Evolutionary conservation across 176 grass and related monocot genomes (phyloP).

Genomic region (Phoenix dactylifera): DNA sequence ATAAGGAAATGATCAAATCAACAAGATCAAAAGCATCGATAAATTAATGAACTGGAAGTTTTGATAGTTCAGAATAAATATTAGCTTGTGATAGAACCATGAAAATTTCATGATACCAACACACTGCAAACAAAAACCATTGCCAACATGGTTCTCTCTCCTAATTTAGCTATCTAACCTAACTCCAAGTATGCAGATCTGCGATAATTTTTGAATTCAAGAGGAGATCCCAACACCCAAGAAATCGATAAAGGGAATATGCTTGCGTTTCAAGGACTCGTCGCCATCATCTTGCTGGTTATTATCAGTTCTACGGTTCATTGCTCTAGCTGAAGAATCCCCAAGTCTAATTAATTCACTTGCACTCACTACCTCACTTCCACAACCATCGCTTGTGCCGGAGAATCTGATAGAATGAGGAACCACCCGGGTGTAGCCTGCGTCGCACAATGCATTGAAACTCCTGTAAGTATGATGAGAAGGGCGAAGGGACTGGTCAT

Average conservation of each 20-base stretch:
- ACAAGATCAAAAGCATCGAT: too few species aligned
- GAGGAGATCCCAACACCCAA: constrained; percentile 23
- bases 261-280: constrained; percentile 8
- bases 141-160: too few species aligned
- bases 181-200: too few species aligned
- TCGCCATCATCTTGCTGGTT: background rate
- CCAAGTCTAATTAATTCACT: background rate
- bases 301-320: background rate
- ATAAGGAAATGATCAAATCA: too few species aligned
- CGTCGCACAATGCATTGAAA: background rate
- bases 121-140: too few species aligned
- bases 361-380: background rate
- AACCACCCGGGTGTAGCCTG: background rate
- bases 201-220: too few species aligned
- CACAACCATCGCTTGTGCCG: background rate
- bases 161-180: too few species aligned
- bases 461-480: background rate
- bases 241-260: constrained; percentile 51
- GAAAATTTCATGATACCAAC: too few species aligned
- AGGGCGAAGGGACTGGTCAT: background rate
- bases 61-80: too few species aligned
- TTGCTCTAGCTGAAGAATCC: background rate
- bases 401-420: background rate
- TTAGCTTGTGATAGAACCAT: too few species aligned
- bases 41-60: too few species aligned